These are phyloP conservation scores for Calonectria pseudoreteaudii DNA, from an alignment of 2,329 filamentous ascomycete species.

Conservation along the genomic window DNA sequence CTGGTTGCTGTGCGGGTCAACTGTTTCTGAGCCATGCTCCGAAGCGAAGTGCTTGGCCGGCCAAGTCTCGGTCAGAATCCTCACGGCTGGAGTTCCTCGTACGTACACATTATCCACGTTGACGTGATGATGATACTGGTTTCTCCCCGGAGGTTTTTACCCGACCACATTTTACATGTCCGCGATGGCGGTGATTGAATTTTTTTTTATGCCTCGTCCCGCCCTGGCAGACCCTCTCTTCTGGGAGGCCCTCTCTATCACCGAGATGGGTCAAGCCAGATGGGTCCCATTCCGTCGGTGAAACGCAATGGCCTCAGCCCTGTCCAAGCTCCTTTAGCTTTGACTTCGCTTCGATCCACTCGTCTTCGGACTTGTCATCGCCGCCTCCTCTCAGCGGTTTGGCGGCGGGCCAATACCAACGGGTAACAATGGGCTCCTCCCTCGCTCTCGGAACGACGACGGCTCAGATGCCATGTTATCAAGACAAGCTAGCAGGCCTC, in stretches of 20 bases:
- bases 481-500: not conserved
- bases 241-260: not conserved
- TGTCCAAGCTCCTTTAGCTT: constrained; percentile 16
- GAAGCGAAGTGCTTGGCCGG: constrained; percentile 17
- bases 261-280: constrained; percentile 10
- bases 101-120: constrained; percentile 4
- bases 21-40: constrained; percentile 20
- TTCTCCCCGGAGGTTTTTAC: constrained; percentile 3
- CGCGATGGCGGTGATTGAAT: constrained; percentile 10
- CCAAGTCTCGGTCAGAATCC: constrained; percentile 18
- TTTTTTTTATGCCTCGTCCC: constrained; percentile 27
- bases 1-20: constrained; percentile 13
- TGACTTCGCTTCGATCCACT: constrained; percentile 15
- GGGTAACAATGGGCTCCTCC: constrained; percentile 12
- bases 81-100: not conserved
- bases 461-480: constrained; percentile 5
- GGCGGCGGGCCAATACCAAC: constrained; percentile 19
- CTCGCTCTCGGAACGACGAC: constrained; percentile 6
- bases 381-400: constrained; percentile 7
- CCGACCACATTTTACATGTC: not conserved
- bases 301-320: constrained; percentile 20
- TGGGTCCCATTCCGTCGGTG: constrained; percentile 22
- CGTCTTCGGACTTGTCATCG: not conserved
- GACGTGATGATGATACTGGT: not conserved
- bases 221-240: constrained; percentile 3